Percentiles rank a stretch among this genome's conserved stretches.
Evolutionary conservation across 1,284 basidiomycete species (phyloP).

Genomic region (Heterobasidion parviporum): DNA sequence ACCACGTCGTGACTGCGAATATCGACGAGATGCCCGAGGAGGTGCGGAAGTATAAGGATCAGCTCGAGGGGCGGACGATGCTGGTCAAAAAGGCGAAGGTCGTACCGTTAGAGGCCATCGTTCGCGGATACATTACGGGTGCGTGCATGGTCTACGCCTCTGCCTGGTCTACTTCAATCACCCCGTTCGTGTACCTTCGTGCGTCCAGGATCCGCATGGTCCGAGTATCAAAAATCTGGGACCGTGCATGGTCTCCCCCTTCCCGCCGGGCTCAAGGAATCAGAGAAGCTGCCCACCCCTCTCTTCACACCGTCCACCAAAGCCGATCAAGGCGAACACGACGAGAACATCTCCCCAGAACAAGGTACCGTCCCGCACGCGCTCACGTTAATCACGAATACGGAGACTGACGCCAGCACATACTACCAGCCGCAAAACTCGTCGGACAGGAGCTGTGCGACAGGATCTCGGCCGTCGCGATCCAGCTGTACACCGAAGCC

Average conservation of each 20-base stretch:
- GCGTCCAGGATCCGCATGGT: conserved; percentile 82
- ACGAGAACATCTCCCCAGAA: conserved; percentile 5
- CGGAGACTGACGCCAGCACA: background rate
- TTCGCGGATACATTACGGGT: conserved; percentile 95
- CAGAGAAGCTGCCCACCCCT: conserved; percentile 73
- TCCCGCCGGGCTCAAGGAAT: conserved; percentile 78
- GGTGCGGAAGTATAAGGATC: conserved; percentile 58
- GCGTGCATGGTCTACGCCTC: background rate
- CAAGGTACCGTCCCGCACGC: conserved; percentile 41
- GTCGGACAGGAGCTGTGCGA: conserved; percentile 63
- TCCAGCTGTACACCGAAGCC: conserved; percentile 72
- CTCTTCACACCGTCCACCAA: conserved; percentile 98
- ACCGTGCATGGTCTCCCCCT: conserved; percentile 87
- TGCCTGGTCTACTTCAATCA: background rate
- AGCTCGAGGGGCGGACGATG: conserved; percentile 84
- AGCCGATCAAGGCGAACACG: conserved; percentile 70
- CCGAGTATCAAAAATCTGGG: conserved; percentile 83
- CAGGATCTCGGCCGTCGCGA: conserved; percentile 49
- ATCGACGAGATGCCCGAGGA: conserved; percentile 70
- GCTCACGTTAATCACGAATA: background rate
- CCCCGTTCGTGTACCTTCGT: background rate
- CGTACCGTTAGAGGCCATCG: conserved; percentile 94
- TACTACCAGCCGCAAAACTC: conserved; percentile 45
- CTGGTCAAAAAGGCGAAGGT: conserved; percentile 88
- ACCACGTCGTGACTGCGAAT: conserved; percentile 77